Base-by-base conservation (phyloP, 2,329 filamentous ascomycete species). In the Diplodia intermedia region DNA sequence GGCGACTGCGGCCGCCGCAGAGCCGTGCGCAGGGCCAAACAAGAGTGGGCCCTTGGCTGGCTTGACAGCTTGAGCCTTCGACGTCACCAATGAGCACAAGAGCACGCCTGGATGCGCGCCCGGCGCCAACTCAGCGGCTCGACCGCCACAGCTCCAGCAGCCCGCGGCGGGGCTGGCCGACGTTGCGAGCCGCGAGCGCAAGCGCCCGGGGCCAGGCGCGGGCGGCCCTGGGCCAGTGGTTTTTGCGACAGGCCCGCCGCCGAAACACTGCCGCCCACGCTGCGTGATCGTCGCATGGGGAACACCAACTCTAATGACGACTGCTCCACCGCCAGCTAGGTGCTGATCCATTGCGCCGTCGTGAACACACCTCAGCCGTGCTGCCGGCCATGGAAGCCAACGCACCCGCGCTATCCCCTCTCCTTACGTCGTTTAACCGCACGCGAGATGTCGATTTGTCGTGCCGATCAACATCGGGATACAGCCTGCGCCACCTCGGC, bases 241-340 rank as follows among this genome's bases (percentile, higher is more conserved):
- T 63, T 38, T 33, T 52, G 47, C 60, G 29, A 38, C 60, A 14
- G 43, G 43, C 29, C 29, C 60, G 29, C 9, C 36, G 9, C 29
- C 60, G 60, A 63, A 63, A 63, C 60, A 38, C 60, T 38, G 11
- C 18, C 38, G 55, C 57, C 57, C 50, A 20, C 60, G 60, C 60
- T 63, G 43, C 47, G 47, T 63, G 60, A 63, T 63, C 60, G 60
- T 14, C 60, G 60, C 43, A 52, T 63, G 60, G 60, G 60, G 43
- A 63, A 38, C 20, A 20, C 36, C 57, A 62, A 47, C 56, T 47
- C 56, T 60, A 60, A 31, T 47, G 56, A n/a, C 23, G 12, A 14
- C 23, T n/a, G 38, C 38, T 47, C 56, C 57, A 50, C 57, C 57
- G 43, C 57, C n/a, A 6, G 26, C 6, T 33, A 6, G 26, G 2